Evolutionary conservation across 495 filamentous ascomycete genomes (phyloP).

Genomic region (Penicillium paradoxum): DNA sequence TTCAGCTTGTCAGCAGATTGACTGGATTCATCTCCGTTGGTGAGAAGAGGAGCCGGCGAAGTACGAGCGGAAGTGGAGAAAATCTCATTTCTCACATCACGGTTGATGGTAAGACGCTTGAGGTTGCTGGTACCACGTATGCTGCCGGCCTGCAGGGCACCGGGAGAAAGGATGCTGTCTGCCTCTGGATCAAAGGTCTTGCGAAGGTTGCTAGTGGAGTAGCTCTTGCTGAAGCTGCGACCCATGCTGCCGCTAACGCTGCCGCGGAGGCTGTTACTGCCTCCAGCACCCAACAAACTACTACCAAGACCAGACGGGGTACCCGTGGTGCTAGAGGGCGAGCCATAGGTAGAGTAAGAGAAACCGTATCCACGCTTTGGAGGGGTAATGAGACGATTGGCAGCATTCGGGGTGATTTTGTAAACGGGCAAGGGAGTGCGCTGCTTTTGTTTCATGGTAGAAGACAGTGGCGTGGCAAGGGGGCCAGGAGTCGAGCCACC

Average conservation of each 20-base stretch:
- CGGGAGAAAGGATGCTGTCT: slow-evolving; percentile 81
- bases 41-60: slow-evolving; percentile 39
- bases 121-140: slow-evolving; percentile 60
- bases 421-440: slow-evolving; percentile 77
- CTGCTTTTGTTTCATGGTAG: slow-evolving; percentile 65
- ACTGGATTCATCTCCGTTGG: slow-evolving; percentile 43
- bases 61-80: slow-evolving; percentile 42
- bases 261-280: slow-evolving; percentile 39
- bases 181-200: slow-evolving; percentile 58
- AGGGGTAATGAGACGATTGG: slow-evolving; percentile 74
- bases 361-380: slow-evolving; percentile 81
- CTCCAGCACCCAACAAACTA: slow-evolving; percentile 53
- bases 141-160: slow-evolving; percentile 71
- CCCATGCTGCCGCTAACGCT: slow-evolving; percentile 53
- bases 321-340: slow-evolving; percentile 66
- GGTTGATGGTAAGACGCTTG: slow-evolving; percentile 88
- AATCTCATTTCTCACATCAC: slow-evolving; percentile 71
- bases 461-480: slow-evolving; percentile 79
- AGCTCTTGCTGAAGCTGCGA: slow-evolving; percentile 56
- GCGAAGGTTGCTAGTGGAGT: slow-evolving; percentile 63
- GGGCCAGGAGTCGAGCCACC: slow-evolving; percentile 68
- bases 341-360: slow-evolving; percentile 83
- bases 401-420: slow-evolving; percentile 76
- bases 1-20: slow-evolving; percentile 49
- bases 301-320: slow-evolving; percentile 62